Base-by-base conservation (phyloP, 805 yeast genomes). In the Kodamaea laetipori region DNA sequence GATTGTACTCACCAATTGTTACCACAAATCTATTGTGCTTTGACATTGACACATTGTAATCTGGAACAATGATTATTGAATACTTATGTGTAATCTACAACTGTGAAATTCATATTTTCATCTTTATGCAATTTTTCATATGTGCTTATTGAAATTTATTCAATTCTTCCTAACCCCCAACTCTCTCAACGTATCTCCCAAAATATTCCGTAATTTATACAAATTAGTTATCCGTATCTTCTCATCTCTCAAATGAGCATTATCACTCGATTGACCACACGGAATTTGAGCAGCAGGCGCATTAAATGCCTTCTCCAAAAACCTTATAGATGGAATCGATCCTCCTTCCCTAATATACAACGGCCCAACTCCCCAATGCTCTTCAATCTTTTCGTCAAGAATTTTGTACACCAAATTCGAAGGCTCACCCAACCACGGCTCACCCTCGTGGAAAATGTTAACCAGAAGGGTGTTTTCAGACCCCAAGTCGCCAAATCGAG, bases 221-320 rank as follows among this genome's bases (percentile, higher is more conserved):
- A 90, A 72, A 57, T 92, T 92, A 28, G 82, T 70, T 17, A 92
- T 79, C 44, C 98, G 70, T 37, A 92, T 62, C 49, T 94, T 77
- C 64, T 92, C 99, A 58, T 94, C 85, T 56, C 84, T 81, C 54
- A 92, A 75, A 69, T 92, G 99, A 1, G 97, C 98, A 56, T 89
- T 88, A 61, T 94, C 98, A 33, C 94, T 81, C 1, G 92, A 78
- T 67, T 92, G 99, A 0, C 98, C 99, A 58, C 97, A 89, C 2
- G 99, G 98, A 25, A 94, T 78, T 63, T 94, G 98, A 0, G 92
- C 95, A 1, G 97, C 98, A 18, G 88, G 87, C 3, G 98, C 96
- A 41, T 74, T 64, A 52, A 92, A 86, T 9, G 77, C 70, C 61
- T 86, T 86, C 55, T 92, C 99, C 51, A 92, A 66, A 47, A 84